phyloP scores from a whole-genome alignment of 306 rosid genomes.

The Fagus crenata region DNA sequence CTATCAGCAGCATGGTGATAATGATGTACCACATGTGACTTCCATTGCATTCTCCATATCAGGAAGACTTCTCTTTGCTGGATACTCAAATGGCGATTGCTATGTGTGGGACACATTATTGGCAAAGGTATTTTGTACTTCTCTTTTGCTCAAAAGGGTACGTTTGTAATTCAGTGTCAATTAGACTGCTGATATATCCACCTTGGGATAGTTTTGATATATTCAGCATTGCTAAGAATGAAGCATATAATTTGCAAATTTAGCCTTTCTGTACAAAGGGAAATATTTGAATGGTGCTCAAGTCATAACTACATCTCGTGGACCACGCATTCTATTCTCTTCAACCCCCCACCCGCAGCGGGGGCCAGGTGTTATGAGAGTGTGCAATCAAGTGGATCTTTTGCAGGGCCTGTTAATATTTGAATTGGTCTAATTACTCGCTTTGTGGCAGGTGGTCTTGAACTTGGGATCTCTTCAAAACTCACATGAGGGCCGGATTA shows the following conservation, averaged over 20 bases:
- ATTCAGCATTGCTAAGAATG: not conserved
- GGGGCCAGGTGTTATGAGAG: not conserved
- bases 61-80: conserved; percentile 94
- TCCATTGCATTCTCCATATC: conserved; percentile 93
- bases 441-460: conserved; percentile 71
- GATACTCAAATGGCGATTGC: conserved; percentile 79
- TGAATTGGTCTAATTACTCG: conserved; percentile 9
- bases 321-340: not conserved
- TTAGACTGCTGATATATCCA: too few relatives aligned
- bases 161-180: too few relatives aligned
- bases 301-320: not conserved
- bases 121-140: conserved; percentile 64
- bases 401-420: not conserved
- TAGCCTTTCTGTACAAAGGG: not conserved
- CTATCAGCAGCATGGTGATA: conserved; percentile 60
- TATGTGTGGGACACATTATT: conserved; percentile 92
- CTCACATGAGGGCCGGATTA: conserved; percentile 74
- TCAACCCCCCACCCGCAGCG: not conserved
- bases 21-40: conserved; percentile 57
- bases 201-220: not conserved
- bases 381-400: conserved; percentile 13
- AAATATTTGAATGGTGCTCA: not conserved
- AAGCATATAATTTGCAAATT: not conserved
- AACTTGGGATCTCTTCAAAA: conserved; percentile 87
- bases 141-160: not conserved